Conservation (phyloP, 495 filamentous ascomycete species). For the Hyaloscypha finlandica region DNA sequence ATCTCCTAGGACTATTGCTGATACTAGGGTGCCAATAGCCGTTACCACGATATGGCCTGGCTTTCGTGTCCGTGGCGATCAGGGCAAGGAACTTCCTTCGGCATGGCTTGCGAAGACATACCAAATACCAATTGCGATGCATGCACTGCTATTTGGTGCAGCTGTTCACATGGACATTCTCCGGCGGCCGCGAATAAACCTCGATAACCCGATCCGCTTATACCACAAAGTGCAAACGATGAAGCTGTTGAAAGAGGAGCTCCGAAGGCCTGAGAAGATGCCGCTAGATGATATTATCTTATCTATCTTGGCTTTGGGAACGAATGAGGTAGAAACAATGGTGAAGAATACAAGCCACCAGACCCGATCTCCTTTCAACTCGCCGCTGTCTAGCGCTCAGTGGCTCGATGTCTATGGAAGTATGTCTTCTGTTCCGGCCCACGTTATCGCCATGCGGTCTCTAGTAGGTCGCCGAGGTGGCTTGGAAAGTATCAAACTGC, state of each 20-base stretch:
- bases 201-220: constrained; percentile 6
- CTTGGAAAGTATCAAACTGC: constrained; percentile 4
- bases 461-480: background rate
- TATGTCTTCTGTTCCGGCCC: constrained; percentile 3
- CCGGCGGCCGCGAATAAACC: background rate
- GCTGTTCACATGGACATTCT: constrained; percentile 13
- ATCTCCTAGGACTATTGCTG: background rate
- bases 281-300: constrained; percentile 9
- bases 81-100: background rate
- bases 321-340: constrained; percentile 14
- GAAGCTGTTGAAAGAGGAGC: constrained; percentile 7
- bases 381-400: constrained; percentile 5
- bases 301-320: constrained; percentile 5
- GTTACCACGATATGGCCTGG: constrained; percentile 7
- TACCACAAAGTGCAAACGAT: constrained; percentile 19
- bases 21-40: background rate
- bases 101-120: constrained; percentile 7
- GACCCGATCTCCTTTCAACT: constrained; percentile 1
- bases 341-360: background rate
- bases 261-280: background rate
- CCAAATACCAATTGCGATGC: constrained; percentile 10
- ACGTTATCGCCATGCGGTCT: background rate
- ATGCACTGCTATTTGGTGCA: constrained; percentile 12
- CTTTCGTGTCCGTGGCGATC: background rate
- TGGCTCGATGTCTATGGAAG: constrained; percentile 22